Conservation (phyloP, 2,329 filamentous ascomycete species). For the Exophiala spinifera region DNA sequence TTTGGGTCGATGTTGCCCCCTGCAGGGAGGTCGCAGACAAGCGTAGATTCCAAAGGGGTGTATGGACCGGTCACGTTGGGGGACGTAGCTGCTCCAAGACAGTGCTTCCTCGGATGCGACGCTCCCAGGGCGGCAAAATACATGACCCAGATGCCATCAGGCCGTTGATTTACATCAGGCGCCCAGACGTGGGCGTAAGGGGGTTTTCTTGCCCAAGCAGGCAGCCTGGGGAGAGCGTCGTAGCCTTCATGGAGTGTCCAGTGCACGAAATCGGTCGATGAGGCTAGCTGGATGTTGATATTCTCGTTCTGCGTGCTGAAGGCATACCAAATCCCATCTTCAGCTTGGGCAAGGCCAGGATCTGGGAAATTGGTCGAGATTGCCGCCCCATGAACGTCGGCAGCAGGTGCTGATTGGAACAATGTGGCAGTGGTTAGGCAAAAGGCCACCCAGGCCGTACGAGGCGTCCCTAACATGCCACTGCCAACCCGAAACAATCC, state of each 20-base stretch:
- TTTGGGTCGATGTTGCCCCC: constrained; percentile 61
- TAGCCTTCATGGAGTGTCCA: constrained; percentile 47
- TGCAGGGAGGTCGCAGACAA: constrained; percentile 49
- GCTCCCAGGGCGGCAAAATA: constrained; percentile 53
- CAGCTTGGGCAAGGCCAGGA: constrained; percentile 49
- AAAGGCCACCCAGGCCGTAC: neutral
- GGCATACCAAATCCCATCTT: constrained; percentile 51
- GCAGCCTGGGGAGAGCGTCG: constrained; percentile 51
- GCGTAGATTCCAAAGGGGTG: constrained; percentile 40
- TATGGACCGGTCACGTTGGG: constrained; percentile 50
- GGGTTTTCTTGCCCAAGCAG: constrained; percentile 49
- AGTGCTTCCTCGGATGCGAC: constrained; percentile 45
- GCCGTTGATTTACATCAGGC: constrained; percentile 53
- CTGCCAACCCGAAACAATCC: neutral
- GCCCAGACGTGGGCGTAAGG: constrained; percentile 49
- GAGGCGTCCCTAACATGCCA: neutral
- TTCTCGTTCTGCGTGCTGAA: constrained; percentile 52
- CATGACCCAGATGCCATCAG: constrained; percentile 51
- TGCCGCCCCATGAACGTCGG: constrained; percentile 8
- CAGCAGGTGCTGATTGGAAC: constrained; percentile 1
- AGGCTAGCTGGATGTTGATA: constrained; percentile 53
- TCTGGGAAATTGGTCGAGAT: constrained; percentile 53
- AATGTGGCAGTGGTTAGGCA: neutral
- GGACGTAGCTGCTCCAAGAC: constrained; percentile 54
- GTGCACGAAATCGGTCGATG: constrained; percentile 44